These are phyloP conservation scores for Pseudogymnoascus sp. DNA, from an alignment of 2,329 filamentous ascomycete genomes.

Conservation along the genomic window DNA sequence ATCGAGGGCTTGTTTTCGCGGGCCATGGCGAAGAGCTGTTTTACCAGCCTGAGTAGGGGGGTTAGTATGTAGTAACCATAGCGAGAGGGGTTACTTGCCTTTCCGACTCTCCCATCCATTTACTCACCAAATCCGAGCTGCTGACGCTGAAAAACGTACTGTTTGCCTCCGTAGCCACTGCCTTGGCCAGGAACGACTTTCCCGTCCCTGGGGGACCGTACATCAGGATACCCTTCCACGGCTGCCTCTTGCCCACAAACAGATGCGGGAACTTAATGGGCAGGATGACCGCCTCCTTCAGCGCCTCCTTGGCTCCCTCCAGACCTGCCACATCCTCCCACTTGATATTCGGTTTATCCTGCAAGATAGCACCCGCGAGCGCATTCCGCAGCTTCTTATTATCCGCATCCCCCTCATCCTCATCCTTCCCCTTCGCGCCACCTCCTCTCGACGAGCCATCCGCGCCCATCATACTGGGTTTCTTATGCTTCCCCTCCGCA, in stretches of 20 bases:
- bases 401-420: conserved; percentile 67
- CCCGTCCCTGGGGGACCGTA: conserved; percentile 95
- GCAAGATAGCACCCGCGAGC: conserved; percentile 82
- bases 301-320: conserved; percentile 86
- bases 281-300: conserved; percentile 95
- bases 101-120: conserved; percentile 99
- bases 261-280: conserved; percentile 98
- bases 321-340: conserved; percentile 98
- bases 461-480: conserved; percentile 61
- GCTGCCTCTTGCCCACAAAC: conserved; percentile 91
- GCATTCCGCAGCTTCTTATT: conserved; percentile 92
- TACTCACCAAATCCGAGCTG: conserved; percentile 93
- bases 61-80: not conserved
- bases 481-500: conserved; percentile 61
- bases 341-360: conserved; percentile 90
- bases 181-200: conserved; percentile 96
- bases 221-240: conserved; percentile 95
- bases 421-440: conserved; percentile 51
- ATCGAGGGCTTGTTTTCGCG: conserved; percentile 97
- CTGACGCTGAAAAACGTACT: conserved; percentile 99
- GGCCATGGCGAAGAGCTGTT: conserved; percentile 94
- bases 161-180: conserved; percentile 95
- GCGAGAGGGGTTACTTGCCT: conserved; percentile 47
- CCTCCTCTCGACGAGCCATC: conserved; percentile 60
- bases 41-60: conserved; percentile 53